Conservation (phyloP, 208 protist species). For the Angomonas deanei region DNA sequence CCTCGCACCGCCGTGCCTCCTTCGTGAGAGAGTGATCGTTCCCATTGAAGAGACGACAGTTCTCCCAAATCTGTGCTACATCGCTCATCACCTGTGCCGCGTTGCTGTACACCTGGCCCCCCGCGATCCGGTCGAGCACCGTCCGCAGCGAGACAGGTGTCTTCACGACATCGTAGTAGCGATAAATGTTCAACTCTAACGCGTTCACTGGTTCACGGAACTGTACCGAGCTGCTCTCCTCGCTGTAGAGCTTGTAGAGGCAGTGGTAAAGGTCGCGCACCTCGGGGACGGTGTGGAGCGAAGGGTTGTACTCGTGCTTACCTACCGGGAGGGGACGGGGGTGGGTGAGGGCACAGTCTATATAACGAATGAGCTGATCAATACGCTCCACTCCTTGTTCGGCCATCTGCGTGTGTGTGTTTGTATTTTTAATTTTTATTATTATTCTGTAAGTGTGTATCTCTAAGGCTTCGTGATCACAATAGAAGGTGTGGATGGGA, state of each 20-base stretch:
- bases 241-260: slow-evolving; percentile 72
- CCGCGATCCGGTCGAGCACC: slow-evolving; percentile 61
- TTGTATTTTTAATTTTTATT: neutral
- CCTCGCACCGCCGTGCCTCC: slow-evolving; percentile 41
- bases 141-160: slow-evolving; percentile 58
- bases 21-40: slow-evolving; percentile 31
- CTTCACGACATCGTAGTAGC: slow-evolving; percentile 67
- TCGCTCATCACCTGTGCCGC: slow-evolving; percentile 48
- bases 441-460: slow-evolving; percentile 1
- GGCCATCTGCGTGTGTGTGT: slow-evolving; percentile 4
- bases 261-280: slow-evolving; percentile 70
- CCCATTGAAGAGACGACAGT: slow-evolving; percentile 71
- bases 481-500: neutral
- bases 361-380: slow-evolving; percentile 57
- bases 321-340: slow-evolving; percentile 52
- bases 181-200: slow-evolving; percentile 44
- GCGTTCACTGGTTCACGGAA: slow-evolving; percentile 84
- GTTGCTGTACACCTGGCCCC: slow-evolving; percentile 34
- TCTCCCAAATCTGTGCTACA: slow-evolving; percentile 71
- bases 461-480: no score
- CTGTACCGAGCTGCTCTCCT: slow-evolving; percentile 46
- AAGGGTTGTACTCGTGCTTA: slow-evolving; percentile 46
- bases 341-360: slow-evolving; percentile 62
- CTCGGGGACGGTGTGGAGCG: slow-evolving; percentile 35
- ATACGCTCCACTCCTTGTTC: slow-evolving; percentile 38